Evolutionary conservation across 345 rosid species (phyloP).

Genomic region (Salix koriyanagi): DNA sequence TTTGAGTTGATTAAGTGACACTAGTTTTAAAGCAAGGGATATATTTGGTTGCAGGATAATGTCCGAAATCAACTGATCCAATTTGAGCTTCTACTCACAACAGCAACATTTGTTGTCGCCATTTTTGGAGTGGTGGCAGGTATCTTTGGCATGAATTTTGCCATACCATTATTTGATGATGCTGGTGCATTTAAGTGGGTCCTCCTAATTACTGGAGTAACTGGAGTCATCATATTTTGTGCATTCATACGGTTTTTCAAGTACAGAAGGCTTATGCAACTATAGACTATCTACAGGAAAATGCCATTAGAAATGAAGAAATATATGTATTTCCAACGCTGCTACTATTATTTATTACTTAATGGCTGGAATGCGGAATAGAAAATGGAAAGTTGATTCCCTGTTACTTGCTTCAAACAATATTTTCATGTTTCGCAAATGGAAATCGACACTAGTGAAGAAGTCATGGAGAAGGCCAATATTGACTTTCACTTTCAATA

Average conservation of each 20-base stretch:
- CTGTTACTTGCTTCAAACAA: not conserved
- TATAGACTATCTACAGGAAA: conserved; percentile 26
- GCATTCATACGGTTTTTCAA: conserved; percentile 92
- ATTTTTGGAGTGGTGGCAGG: conserved; percentile 98
- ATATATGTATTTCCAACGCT: not conserved
- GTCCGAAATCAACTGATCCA: conserved; percentile 97
- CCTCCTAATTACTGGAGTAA: conserved; percentile 59
- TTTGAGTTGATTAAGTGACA: not conserved
- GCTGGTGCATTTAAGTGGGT: conserved; percentile 85
- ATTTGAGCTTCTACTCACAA: conserved; percentile 84
- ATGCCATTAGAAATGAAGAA: not conserved
- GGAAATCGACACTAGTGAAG: not conserved
- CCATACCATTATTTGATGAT: conserved; percentile 60
- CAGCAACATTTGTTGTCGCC: conserved; percentile 91
- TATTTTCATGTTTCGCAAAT: not conserved
- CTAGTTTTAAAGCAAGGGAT: too few species aligned
- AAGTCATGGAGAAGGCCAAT: not conserved
- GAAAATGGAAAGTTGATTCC: not conserved
- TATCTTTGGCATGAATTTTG: conserved; percentile 90
- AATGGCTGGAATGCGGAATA: not conserved
- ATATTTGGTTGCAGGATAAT: conserved; percentile 58
- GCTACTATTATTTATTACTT: not conserved
- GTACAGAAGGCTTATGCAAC: conserved; percentile 84
- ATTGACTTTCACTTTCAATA: not conserved
- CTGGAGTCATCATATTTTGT: conserved; percentile 57